Conservation (phyloP, 2,329 filamentous ascomycete genomes). For the Colletotrichum tanaceti region DNA sequence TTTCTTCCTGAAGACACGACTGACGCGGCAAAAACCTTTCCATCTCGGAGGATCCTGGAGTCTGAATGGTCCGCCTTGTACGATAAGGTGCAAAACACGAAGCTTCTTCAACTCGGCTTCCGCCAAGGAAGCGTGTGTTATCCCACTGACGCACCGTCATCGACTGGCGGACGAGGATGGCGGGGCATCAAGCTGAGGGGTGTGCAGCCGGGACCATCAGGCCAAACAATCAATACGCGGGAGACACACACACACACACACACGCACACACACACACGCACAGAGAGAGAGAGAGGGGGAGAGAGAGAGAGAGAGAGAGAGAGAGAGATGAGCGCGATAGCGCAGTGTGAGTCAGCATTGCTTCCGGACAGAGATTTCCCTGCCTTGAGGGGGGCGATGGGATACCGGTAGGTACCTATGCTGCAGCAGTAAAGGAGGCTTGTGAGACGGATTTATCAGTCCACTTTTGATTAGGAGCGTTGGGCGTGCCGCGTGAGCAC, state of each 20-base stretch:
- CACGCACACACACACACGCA: no score
- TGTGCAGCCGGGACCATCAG: constrained; percentile 20
- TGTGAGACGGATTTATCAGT: constrained; percentile 33
- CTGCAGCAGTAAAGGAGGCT: constrained; percentile 20
- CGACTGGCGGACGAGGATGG: constrained; percentile 19
- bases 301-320: no score
- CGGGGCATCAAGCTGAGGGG: constrained; percentile 1
- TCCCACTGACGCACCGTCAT: constrained; percentile 21
- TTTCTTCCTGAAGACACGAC: background rate
- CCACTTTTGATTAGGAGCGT: constrained; percentile 22
- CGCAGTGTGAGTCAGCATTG: constrained; percentile 33
- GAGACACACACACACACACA: background rate
- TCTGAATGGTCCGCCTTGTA: background rate
- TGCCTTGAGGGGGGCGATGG: constrained; percentile 6
- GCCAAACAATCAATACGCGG: constrained; percentile 15
- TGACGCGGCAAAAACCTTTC: constrained; percentile 28
- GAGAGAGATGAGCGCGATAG: no score
- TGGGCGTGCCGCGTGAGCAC: constrained; percentile 2
- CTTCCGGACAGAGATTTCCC: constrained; percentile 12
- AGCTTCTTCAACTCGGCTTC: constrained; percentile 14
- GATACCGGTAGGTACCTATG: no score
- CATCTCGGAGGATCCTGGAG: background rate
- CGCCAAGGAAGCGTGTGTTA: constrained; percentile 24
- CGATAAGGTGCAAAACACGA: constrained; percentile 3
- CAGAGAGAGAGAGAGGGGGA: no score